Conservation (phyloP, 2,329 filamentous ascomycete genomes). For the Alternaria conjuncta region DNA sequence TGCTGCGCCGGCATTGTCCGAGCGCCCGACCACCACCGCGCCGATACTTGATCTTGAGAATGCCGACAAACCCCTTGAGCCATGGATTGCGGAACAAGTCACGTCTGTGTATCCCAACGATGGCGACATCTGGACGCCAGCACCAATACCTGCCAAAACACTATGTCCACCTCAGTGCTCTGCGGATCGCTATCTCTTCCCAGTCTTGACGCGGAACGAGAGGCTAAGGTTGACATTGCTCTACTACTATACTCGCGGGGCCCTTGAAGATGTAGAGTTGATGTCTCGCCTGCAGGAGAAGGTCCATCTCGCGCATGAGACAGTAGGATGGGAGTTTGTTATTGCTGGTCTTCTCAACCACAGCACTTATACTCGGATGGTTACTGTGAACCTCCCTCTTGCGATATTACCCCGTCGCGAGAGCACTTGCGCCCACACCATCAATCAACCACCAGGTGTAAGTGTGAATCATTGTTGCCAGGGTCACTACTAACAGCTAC, state of each 20-base stretch:
- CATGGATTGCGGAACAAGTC: constrained; percentile 22
- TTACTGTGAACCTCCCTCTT: constrained; percentile 51
- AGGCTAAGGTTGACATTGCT: constrained; percentile 48
- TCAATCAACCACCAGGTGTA: constrained; percentile 45
- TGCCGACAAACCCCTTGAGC: constrained; percentile 21
- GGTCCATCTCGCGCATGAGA: constrained; percentile 50
- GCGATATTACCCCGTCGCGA: constrained; percentile 55
- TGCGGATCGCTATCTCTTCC: constrained; percentile 44
- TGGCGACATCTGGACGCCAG: constrained; percentile 22
- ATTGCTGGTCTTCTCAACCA: constrained; percentile 54
- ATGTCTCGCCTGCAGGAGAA: constrained; percentile 53
- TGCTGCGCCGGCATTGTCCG: constrained; percentile 18
- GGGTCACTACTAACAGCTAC: background rate
- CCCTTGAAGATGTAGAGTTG: constrained; percentile 51
- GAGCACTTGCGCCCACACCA: constrained; percentile 55
- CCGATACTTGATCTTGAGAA: constrained; percentile 34
- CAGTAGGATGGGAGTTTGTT: constrained; percentile 56
- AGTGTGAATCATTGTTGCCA: constrained; percentile 10
- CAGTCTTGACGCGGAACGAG: constrained; percentile 46
- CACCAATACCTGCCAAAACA: constrained; percentile 24
- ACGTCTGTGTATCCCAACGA: constrained; percentile 24
- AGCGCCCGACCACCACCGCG: constrained; percentile 26
- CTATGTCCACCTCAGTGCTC: constrained; percentile 10
- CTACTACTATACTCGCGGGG: constrained; percentile 54
- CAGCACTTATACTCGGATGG: constrained; percentile 53